These are phyloP conservation scores for Protomyces macrosporus DNA, from an alignment of 1,139 yeast genomes.

Conservation along the genomic window DNA sequence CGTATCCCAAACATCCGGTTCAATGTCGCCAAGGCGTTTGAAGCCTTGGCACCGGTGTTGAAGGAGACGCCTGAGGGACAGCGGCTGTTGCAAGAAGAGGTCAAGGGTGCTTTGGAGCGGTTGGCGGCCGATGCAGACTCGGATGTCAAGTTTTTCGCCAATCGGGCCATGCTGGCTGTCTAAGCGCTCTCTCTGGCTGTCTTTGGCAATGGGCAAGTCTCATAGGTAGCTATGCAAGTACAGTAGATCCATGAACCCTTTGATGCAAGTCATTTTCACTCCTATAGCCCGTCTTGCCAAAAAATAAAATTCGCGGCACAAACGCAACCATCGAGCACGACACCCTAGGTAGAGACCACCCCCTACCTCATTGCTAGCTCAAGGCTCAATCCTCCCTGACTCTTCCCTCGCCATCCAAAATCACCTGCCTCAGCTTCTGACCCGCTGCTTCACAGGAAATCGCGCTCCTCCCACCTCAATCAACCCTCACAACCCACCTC, in stretches of 20 bases:
- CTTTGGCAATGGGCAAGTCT: not conserved
- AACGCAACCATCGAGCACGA: not conserved
- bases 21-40: conserved; percentile 83
- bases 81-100: conserved; percentile 38
- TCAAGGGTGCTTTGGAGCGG: conserved; percentile 61
- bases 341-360: not conserved
- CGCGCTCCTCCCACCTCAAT: not conserved
- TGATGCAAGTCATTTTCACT: no score
- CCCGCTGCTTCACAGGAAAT: not conserved
- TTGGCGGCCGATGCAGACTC: conserved; percentile 70
- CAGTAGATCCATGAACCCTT: no score
- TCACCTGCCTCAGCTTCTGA: not conserved
- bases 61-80: conserved; percentile 30
- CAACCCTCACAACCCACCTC: not conserved
- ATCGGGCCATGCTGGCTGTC: conserved; percentile 4
- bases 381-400: not conserved
- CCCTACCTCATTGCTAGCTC: not conserved
- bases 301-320: not conserved
- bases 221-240: no score
- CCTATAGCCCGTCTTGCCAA: no score
- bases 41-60: conserved; percentile 45
- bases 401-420: not conserved
- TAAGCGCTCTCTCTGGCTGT: not conserved
- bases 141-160: conserved; percentile 84
- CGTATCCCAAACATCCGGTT: conserved; percentile 91